Percentiles rank a stretch among this genome's conserved stretches.
Conservation (phyloP, 176 grass and related monocot species). For the Melocanna baccifera region DNA sequence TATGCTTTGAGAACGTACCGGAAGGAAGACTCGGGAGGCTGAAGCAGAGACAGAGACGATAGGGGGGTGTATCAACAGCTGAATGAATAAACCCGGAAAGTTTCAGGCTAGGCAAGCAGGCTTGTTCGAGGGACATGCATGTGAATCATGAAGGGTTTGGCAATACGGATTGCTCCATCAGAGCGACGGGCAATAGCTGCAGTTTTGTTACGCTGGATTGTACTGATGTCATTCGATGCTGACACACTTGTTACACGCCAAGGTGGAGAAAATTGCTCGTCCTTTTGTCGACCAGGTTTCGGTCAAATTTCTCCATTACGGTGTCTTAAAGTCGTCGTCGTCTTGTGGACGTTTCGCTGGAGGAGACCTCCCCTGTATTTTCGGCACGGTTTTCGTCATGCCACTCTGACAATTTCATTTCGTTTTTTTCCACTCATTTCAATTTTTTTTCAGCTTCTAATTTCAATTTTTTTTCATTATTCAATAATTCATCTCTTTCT, state of each 20-base stretch:
- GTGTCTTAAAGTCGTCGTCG: background rate
- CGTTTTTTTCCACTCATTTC: no score
- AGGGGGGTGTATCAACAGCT: background rate
- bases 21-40: background rate
- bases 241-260: background rate
- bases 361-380: background rate
- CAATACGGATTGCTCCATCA: background rate
- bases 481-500: no score
- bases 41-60: background rate
- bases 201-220: background rate
- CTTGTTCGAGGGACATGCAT: background rate
- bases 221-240: background rate
- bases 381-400: background rate
- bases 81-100: constrained; percentile 24
- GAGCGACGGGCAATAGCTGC: background rate
- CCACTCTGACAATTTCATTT: background rate
- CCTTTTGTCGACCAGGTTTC: background rate
- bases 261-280: background rate
- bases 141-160: background rate
- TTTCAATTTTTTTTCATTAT: no score
- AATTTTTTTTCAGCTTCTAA: no score
- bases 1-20: background rate
- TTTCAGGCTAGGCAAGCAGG: background rate
- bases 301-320: background rate
- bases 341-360: background rate